Evolutionary conservation across 306 rosid species (phyloP), one percentile per base, ranked within the genome.

Genomic region (Betula pendula): DNA sequence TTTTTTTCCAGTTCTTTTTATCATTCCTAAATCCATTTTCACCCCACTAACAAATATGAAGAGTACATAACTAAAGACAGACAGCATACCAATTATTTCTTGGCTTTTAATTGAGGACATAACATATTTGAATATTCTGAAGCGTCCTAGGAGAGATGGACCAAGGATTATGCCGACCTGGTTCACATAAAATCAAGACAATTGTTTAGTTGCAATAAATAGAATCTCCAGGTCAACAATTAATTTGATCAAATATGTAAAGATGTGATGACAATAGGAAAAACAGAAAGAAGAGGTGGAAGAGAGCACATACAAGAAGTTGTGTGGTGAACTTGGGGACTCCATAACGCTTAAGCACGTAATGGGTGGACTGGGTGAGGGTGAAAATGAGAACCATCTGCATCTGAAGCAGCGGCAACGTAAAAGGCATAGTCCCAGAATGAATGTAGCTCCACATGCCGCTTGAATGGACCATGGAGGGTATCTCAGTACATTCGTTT

Each of bases 11-110:
- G 86, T 80, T 43, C 79, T 87, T 2, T 63, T 25, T 42, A 85
- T 72, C 89, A 86, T 31, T 45, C 83, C 77, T 10, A 77, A 49
- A 49, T 93, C 94, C 92, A 89, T 89, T 65, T 90, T 88, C 1
- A 84, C 96, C 3, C 87, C 91, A 2, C 75, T 68, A 14, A 81
- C 56, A 50, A 93, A 91, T 68, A 82, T 3, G 77, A 81, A 87
- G 3, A 87, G 43, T 0, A 47, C 59, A 49, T 49, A 85, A 20
- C 92, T 93, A 8, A 85, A 20, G 1, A 74, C 56, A 4, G 92
- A 73, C 11, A 91, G 0, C 53, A 83, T 11, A 1, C 79, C 83
- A 2, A 91, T 33, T 8, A 79, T 16, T 72, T 84, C 87, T 55
- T 86, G 85, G 52, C 85, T 86, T 9, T 84, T 79, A 25, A 22